Evolutionary conservation across 768 basidiomycete species (phyloP), one percentile per base, ranked within the genome.

Genomic region (Terana coerulea): DNA sequence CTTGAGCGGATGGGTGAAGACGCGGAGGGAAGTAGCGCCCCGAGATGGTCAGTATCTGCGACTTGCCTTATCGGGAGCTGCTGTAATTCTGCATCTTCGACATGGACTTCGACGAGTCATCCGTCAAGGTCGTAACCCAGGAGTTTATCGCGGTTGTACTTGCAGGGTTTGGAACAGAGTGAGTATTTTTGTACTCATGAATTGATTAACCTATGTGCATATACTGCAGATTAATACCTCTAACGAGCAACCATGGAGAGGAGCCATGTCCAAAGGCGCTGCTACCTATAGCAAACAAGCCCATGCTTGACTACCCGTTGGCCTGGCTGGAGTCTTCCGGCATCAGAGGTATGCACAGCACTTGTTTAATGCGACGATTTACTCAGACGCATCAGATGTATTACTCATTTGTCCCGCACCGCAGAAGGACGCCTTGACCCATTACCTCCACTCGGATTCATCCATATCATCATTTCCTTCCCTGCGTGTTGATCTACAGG

Each of bases 101-200:
- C 61, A 86, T 89, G 87, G 82, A 89, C 61, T 76, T 89, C 56
- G 76, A 79, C 52, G 74, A 77, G 49, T 75, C 78, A 57, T 57
- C 67, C 54, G 65, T 72, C 22, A 79, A 77, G 41, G 71, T 74
- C 24, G 73, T 79, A 21, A 75, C 77, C 29, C 79, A 77, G 26
- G 95, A 97, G 66, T 97, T 97, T 65, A 80, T 89, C 46, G 95
- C 90, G 0, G 83, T 98, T 17, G 73, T 97, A 24, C 76, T 97
- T 11, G 88, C 91, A 25, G 95, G 95, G 29, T 92, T 92, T 71
- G 95, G 95, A n/a, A 85, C 88, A 61, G 86, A 87, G 94, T 90
- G 69, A 67, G 84, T 64, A 30, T 25, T n/a, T 17, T n/a, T 40
- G 30, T 25, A n/a, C 50, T 49, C 30, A 3, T 21, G 43, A 54